Evolutionary conservation across 257 asterid species (phyloP).

Genomic region (Solanum stenotomum): DNA sequence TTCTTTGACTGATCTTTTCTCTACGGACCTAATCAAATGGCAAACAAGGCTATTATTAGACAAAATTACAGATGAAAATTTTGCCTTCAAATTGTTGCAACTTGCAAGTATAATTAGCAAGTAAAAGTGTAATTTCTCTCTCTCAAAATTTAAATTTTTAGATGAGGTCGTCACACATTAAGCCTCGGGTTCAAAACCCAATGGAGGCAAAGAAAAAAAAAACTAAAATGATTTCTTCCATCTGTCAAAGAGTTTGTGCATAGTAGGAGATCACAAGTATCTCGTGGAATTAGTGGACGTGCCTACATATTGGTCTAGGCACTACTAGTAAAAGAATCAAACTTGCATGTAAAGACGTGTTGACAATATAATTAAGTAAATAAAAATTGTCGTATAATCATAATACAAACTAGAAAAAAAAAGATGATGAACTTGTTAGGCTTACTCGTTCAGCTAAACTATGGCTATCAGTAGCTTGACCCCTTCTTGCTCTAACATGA

Average conservation of each 20-base stretch:
- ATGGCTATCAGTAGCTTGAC: constrained; percentile 98
- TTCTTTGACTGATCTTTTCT: constrained; percentile 90
- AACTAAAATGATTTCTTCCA: background rate
- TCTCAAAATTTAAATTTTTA: background rate
- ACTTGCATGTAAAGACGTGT: background rate
- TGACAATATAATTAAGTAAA: background rate
- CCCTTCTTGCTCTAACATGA: constrained; percentile 98
- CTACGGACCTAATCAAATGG: constrained; percentile 58
- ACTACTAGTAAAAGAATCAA: background rate
- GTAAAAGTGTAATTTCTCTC: background rate
- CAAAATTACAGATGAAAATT: background rate
- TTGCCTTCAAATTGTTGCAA: background rate
- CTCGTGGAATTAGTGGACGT: too few relatives aligned
- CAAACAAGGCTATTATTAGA: background rate
- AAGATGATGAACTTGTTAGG: background rate
- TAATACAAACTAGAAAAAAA: background rate
- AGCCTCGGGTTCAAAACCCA: background rate
- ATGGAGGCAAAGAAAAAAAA: too few relatives aligned
- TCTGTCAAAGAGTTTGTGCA: background rate
- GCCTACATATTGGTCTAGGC: background rate
- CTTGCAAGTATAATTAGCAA: background rate
- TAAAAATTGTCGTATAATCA: background rate
- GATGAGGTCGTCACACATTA: background rate
- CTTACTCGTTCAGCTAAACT: constrained; percentile 84
- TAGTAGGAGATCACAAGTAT: background rate